Conservation (phyloP, 352 stramenopile species). For the Phytopythium montanum region DNA sequence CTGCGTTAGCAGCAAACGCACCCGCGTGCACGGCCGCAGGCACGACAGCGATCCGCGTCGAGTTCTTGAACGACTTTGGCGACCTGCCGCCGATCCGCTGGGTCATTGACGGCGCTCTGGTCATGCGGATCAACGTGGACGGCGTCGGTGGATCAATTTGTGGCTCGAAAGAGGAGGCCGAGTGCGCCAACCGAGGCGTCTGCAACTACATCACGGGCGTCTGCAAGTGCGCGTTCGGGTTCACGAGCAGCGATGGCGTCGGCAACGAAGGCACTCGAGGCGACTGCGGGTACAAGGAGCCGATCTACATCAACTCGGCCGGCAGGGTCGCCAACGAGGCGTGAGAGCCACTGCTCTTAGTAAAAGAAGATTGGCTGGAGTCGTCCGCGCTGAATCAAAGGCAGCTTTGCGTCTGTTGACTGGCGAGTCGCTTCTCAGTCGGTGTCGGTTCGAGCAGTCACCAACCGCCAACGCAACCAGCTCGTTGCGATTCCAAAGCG, state of each 20-base stretch:
- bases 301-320: slow-evolving; percentile 67
- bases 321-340: slow-evolving; percentile 56
- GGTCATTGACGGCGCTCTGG: slow-evolving; percentile 59
- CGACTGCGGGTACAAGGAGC: slow-evolving; percentile 89
- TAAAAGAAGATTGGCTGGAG: too few species aligned
- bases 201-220: slow-evolving; percentile 47
- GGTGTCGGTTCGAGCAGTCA: neutral
- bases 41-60: slow-evolving; percentile 56
- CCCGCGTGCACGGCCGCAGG: slow-evolving; percentile 38
- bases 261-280: slow-evolving; percentile 81
- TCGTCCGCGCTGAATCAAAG: neutral
- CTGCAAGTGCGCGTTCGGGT: slow-evolving; percentile 69
- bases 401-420: neutral
- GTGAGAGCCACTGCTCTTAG: slow-evolving; percentile 15
- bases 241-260: slow-evolving; percentile 74
- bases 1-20: slow-evolving; percentile 12
- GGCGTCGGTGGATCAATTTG: slow-evolving; percentile 34
- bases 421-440: neutral
- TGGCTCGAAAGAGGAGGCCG: slow-evolving; percentile 63
- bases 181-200: slow-evolving; percentile 56
- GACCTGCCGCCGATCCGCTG: slow-evolving; percentile 56
- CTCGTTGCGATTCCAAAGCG: neutral
- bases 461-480: neutral
- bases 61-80: slow-evolving; percentile 68
- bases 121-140: slow-evolving; percentile 43